Evolutionary conservation across 176 grass and related monocot genomes (phyloP).

Genomic region (Triticum monococcum): DNA sequence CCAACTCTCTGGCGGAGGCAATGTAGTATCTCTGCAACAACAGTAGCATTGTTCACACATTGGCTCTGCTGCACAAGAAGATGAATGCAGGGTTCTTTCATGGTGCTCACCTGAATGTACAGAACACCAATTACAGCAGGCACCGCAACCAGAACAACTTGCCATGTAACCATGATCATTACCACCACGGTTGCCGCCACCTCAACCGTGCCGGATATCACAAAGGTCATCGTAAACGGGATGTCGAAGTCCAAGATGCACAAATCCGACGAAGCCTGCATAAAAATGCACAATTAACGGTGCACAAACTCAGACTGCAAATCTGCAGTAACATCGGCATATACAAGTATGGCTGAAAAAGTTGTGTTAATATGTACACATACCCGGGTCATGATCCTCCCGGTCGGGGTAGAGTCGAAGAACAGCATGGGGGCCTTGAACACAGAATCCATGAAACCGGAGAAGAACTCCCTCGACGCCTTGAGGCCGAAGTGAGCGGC

Average conservation of each 20-base stretch:
- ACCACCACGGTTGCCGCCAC: constrained; percentile 49
- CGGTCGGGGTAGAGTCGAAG: constrained; percentile 82
- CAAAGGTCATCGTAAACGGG: constrained; percentile 70
- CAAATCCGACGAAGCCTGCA: constrained; percentile 87
- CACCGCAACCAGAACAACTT: constrained; percentile 61
- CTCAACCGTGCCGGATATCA: constrained; percentile 70
- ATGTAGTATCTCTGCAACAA: constrained; percentile 83
- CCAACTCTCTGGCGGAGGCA: constrained; percentile 78
- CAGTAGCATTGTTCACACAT: not conserved
- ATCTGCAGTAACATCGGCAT: not conserved
- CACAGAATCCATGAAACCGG: constrained; percentile 78
- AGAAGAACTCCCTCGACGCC: constrained; percentile 84
- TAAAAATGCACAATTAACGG: not conserved
- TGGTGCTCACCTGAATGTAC: constrained; percentile 62
- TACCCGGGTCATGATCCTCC: constrained; percentile 79
- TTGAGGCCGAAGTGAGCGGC: constrained; percentile 75
- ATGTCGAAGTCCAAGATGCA: constrained; percentile 84
- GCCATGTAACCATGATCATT: constrained; percentile 82
- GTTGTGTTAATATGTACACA: not conserved
- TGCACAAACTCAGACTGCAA: not conserved
- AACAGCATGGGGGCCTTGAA: constrained; percentile 90
- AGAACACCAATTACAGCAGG: constrained; percentile 54
- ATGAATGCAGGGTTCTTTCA: constrained; percentile 4
- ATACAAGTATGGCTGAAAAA: not conserved
- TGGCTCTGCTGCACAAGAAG: not conserved